Evolutionary conservation across 2,329 filamentous ascomycete species (phyloP).

Genomic region (Colletotrichum lini): DNA sequence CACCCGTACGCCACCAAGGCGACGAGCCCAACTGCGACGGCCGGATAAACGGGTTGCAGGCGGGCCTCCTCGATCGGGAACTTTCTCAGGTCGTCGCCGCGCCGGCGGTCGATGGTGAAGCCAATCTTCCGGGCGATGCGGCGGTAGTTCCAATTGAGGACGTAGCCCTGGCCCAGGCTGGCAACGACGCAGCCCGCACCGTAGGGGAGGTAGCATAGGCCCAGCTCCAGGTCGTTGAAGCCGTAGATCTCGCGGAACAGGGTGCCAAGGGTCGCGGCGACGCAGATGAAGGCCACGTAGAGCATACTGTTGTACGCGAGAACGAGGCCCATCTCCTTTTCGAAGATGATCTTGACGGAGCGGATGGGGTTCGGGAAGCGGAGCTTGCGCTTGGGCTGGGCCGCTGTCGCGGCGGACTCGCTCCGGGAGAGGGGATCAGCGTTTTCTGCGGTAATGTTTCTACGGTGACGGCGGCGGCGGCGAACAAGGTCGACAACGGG

Average conservation of each 20-base stretch:
- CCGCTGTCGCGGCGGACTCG: slow-evolving; percentile 49
- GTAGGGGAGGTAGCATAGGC: slow-evolving; percentile 69
- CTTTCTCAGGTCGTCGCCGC: slow-evolving; percentile 64
- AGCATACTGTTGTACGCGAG: slow-evolving; percentile 67
- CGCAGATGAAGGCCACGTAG: slow-evolving; percentile 70
- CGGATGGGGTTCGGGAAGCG: slow-evolving; percentile 71
- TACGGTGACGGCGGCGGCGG: slow-evolving; percentile 48
- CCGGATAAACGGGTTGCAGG: slow-evolving; percentile 67
- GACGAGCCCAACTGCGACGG: slow-evolving; percentile 67
- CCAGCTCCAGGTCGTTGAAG: slow-evolving; percentile 65
- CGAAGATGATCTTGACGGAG: slow-evolving; percentile 66
- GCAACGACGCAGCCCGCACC: slow-evolving; percentile 65
- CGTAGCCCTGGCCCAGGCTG: slow-evolving; percentile 68
- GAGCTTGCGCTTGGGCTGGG: slow-evolving; percentile 57
- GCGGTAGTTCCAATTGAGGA: slow-evolving; percentile 79
- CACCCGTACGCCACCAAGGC: slow-evolving; percentile 71
- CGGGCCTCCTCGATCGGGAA: slow-evolving; percentile 71
- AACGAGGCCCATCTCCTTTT: slow-evolving; percentile 71
- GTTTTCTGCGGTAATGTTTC: slow-evolving; percentile 31
- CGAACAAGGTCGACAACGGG: slow-evolving; percentile 66
- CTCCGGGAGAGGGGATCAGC: slow-evolving; percentile 36
- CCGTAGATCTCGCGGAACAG: slow-evolving; percentile 66
- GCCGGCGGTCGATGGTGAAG: slow-evolving; percentile 72
- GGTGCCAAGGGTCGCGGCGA: slow-evolving; percentile 67
- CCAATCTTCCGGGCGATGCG: slow-evolving; percentile 74